phyloP scores from a whole-genome alignment of 176 grass and related monocot species.

The Urochloa ruziziensis region DNA sequence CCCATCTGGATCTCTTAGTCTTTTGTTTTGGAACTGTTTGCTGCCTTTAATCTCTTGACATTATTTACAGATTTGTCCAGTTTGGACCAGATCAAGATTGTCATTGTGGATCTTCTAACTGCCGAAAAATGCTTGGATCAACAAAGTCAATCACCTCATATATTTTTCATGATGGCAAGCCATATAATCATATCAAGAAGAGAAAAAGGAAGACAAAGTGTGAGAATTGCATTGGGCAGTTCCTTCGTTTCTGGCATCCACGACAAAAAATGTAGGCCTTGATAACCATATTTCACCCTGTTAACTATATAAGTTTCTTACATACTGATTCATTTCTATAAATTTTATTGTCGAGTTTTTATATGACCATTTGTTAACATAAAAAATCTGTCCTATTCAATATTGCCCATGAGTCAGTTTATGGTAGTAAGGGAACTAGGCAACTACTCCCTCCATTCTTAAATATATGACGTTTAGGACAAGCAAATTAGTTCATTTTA shows the following conservation, averaged over 20 bases:
- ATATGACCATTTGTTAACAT: not conserved
- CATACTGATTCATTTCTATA: too few relatives aligned
- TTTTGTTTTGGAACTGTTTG: conserved; percentile 15
- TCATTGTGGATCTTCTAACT: conserved; percentile 85
- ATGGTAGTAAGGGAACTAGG: not conserved
- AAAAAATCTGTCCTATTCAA: not conserved
- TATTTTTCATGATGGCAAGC: conserved; percentile 33
- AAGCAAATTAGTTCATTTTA: too few relatives aligned
- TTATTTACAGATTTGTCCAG: conserved; percentile 82
- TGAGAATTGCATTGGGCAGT: conserved; percentile 63
- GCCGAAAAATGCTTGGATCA: conserved; percentile 76
- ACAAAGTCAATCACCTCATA: conserved; percentile 9
- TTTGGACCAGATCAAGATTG: conserved; percentile 92
- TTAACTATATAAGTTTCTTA: not conserved
- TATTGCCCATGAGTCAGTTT: not conserved
- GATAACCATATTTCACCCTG: not conserved
- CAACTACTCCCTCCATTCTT: too few relatives aligned
- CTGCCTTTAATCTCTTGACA: conserved; percentile 32
- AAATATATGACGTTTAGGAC: too few relatives aligned
- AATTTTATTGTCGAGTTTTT: not conserved
- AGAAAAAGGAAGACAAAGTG: conserved; percentile 53
- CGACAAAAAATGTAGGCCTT: conserved; percentile 45
- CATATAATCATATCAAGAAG: conserved; percentile 32
- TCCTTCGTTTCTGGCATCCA: conserved; percentile 62
- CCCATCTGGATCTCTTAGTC: conserved; percentile 1